A percentile compares a stretch with the other conserved stretches of the same genome.
These are phyloP conservation scores for Silybum marianum DNA, from an alignment of 129 eudicot species.

Conservation along the genomic window DNA sequence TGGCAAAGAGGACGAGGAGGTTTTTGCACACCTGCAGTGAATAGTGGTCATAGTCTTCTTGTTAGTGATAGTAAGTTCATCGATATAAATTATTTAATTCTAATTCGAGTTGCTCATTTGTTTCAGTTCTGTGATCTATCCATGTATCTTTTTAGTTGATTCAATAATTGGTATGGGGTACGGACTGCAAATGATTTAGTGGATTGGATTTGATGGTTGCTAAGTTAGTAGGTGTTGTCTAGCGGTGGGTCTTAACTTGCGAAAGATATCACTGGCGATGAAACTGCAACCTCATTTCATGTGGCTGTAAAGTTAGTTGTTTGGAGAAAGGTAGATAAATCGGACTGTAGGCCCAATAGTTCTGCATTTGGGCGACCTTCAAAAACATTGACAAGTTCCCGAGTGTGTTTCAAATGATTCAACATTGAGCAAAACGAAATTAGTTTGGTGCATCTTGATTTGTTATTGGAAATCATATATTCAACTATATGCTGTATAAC, in stretches of 20 bases:
- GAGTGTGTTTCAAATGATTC: neutral
- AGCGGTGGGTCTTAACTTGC: neutral
- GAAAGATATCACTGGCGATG: neutral
- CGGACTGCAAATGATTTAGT: neutral
- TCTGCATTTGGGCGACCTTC: neutral
- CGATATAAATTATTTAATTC: neutral
- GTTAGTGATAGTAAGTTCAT: neutral
- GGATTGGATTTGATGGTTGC: neutral
- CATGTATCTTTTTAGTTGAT: neutral
- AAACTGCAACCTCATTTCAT: neutral
- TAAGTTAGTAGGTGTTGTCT: neutral
- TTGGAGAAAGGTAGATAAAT: neutral
- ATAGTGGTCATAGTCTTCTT: neutral
- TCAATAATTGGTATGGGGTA: neutral
- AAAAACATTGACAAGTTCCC: neutral
- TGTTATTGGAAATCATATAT: neutral
- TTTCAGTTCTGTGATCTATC: conserved; percentile 1
- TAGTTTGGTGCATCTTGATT: neutral
- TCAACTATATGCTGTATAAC: neutral
- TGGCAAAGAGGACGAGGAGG: neutral
- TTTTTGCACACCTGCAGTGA: neutral
- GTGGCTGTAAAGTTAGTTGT: neutral
- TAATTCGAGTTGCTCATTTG: neutral
- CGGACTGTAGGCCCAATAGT: neutral
- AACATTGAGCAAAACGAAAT: neutral